Base-by-base conservation (phyloP, 73 alveolate species). In the Uronychia binucleata region DNA sequence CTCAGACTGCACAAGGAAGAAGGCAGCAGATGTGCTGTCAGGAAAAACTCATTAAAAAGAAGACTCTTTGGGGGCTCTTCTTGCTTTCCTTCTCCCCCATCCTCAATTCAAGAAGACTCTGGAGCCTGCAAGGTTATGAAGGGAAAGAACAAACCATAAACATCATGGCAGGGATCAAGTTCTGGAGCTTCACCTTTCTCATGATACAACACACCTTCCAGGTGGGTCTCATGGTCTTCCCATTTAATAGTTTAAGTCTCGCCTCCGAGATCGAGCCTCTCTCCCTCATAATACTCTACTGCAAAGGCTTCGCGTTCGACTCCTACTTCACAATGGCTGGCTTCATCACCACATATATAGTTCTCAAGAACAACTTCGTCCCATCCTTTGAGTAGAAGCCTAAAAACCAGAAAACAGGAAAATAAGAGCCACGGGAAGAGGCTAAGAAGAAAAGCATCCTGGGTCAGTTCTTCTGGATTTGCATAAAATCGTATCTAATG, bases 51-150 rank as follows among this genome's bases (percentile, higher is more conserved):
- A 67, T 82, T 26, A 34, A 14, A 74, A 30, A 67, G 0, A 82
- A 82, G 30, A 82, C 82, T 32, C 78, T 82, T 1, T 82, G 89
- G 89, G 89, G 83, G 1, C 33, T 82, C 57, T 60, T 82, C 26
- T 30, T 82, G 30, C 59, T 82, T 1, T 82, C 89, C 0, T 82
- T 82, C 46, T 82, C 89, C 1, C 74, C 74, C 59, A 31, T 33
- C 14, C 77, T 79, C 33, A 82, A 82, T 32, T 1, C 80, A 13
- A 82, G 74, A 74, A 60, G 82, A 26, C 78, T 82, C 60, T 74
- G 60, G 57, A 74, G 33, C 58, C 1, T 75, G 67, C n/a, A 46
- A 19, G 19, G 67, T 19, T 46, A 46, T 46, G 67, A 11, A 19
- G 67, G 67, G 67, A 46, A 46, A 46, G 67, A 46, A 19, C 5